Evolutionary conservation across 2,329 filamentous ascomycete species (phyloP).

Genomic region (Ceratocystis destructans): DNA sequence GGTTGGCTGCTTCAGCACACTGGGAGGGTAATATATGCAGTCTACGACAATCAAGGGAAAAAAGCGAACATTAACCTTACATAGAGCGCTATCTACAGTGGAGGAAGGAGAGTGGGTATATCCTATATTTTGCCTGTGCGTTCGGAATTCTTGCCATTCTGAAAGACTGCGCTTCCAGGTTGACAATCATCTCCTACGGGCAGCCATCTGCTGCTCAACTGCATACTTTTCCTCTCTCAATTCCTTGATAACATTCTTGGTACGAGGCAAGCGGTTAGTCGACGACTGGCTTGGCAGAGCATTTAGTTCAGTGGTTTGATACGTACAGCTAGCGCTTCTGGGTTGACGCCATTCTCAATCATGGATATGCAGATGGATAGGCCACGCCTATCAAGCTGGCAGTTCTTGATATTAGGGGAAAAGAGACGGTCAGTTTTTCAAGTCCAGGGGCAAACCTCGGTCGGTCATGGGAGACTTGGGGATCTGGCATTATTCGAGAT

Average conservation of each 20-base stretch:
- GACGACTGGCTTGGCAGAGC: background rate
- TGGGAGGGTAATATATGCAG: no score
- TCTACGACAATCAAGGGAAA: no score
- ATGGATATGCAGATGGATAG: conserved; percentile 91
- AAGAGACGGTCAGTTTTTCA: background rate
- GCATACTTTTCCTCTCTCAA: conserved; percentile 43
- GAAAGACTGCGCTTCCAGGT: background rate
- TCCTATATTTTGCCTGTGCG: no score
- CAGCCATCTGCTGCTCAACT: conserved; percentile 31
- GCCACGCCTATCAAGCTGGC: conserved; percentile 77
- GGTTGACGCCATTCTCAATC: conserved; percentile 94
- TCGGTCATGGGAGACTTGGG: background rate
- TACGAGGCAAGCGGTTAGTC: background rate
- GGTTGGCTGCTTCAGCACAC: no score
- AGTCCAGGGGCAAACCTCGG: background rate
- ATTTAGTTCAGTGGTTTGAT: background rate
- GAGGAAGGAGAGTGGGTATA: no score
- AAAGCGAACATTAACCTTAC: no score
- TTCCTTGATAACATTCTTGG: conserved; percentile 46
- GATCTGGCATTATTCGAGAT: background rate
- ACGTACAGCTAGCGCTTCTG: conserved; percentile 81
- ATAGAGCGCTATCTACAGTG: no score
- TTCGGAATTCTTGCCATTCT: no score
- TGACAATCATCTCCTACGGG: conserved; percentile 18
- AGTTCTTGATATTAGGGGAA: conserved; percentile 50